Base-by-base conservation (phyloP, 2,329 filamentous ascomycete genomes). In the Nothopassalora personata region DNA sequence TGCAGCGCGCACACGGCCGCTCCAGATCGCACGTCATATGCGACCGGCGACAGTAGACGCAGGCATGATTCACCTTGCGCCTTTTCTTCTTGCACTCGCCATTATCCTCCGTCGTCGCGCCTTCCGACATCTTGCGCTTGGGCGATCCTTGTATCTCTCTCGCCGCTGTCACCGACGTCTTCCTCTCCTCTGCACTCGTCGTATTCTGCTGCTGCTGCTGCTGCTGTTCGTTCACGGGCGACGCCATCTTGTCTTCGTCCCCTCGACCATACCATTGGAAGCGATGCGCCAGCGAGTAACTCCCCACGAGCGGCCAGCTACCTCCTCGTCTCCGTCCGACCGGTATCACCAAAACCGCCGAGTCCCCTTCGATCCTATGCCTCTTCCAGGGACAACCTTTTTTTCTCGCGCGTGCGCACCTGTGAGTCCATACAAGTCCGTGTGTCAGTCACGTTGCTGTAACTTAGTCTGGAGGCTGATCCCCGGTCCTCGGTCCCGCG, bases 1-100 rank as follows among this genome's bases (percentile, higher is more conserved):
- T 90, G 81, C 94, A 99, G 78, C 94, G 86, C 70, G 91, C 93
- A 83, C 94, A 99, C 71, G 94, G 94, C 74, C 94, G 88, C 80
- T 96, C 91, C 54, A 80, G 76, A 68, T 81, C 79, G 71, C 79
- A 81, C 57, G 79, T 81, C 79, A 81, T 81, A 69, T 81, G 79
- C 73, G 79, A 81, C 68, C 79, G 76, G 69, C 79, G 63, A 50
- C 77, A 81, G 68, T 81, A 81, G 49, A 81, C 78, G 70, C 79
- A 81, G 49, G 79, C 79, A 73, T 81, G 79, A 70, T 81, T 81
- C 72, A 82, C 79, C 69, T 81, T 81, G 67, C 78, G 74, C 61
- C 79, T 74, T 74, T 81, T 81, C 73, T 79, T 80, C 59, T 71
- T 71, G 59, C 64, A 65, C 57, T 67, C 64, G 53, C 64, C 63